Percentiles rank a stretch among this genome's conserved stretches.
Conservation (phyloP, 2,329 filamentous ascomycete genomes). For the Uncinocarpus reesii region DNA sequence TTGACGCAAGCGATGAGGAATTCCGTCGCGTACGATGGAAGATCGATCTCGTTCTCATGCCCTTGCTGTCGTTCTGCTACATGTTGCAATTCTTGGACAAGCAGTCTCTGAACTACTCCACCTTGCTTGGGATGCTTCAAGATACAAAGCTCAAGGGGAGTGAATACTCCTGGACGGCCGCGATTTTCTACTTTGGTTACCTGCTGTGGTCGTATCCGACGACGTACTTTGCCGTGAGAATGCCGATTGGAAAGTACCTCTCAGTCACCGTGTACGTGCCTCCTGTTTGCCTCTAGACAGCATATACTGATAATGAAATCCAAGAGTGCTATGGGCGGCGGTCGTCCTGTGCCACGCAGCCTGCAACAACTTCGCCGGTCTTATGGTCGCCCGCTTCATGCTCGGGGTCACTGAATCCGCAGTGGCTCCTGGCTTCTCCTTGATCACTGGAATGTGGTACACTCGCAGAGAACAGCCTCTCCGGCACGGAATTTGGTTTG, state of each 20-base stretch:
- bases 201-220: constrained; percentile 46
- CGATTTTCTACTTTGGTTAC: constrained; percentile 49
- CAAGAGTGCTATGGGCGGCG: constrained; percentile 31
- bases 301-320: not conserved
- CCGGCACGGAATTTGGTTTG: constrained; percentile 51
- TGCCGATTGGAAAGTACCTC: constrained; percentile 39
- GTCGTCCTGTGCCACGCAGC: constrained; percentile 45
- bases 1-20: not conserved
- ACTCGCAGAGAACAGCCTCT: constrained; percentile 53
- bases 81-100: constrained; percentile 32
- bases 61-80: not conserved
- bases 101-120: constrained; percentile 49
- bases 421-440: constrained; percentile 51
- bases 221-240: constrained; percentile 44
- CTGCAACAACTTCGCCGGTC: constrained; percentile 45
- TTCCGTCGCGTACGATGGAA: not conserved
- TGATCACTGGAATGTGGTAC: constrained; percentile 58
- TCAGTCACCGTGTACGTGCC: not conserved
- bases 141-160: constrained; percentile 48
- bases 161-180: constrained; percentile 49
- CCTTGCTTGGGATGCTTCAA: constrained; percentile 53
- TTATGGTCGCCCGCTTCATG: constrained; percentile 48
- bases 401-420: constrained; percentile 49
- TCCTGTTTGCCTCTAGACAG: not conserved
- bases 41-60: not conserved